phyloP scores from a whole-genome alignment of 768 basidiomycete species.

The Ramaria rubella region DNA sequence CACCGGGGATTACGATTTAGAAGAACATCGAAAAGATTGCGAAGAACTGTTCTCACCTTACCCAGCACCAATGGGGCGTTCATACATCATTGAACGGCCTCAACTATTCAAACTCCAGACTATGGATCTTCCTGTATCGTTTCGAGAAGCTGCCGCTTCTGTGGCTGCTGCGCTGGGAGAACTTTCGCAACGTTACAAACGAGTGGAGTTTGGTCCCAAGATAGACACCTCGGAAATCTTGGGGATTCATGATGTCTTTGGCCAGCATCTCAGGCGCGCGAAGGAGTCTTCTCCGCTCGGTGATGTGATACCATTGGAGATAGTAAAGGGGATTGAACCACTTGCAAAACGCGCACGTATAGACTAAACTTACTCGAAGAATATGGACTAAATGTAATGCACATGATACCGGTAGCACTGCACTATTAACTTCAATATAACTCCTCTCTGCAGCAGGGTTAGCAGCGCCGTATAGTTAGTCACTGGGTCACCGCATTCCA shows the following conservation, averaged over 20 bases:
- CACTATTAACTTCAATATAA: background rate
- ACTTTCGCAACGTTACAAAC: background rate
- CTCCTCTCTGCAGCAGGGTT: too few relatives aligned
- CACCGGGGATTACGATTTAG: background rate
- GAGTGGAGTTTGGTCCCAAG: background rate
- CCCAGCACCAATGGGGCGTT: background rate
- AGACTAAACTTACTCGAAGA: background rate
- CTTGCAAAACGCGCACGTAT: background rate
- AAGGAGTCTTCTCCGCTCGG: background rate
- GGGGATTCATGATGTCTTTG: background rate
- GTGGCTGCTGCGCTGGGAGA: background rate
- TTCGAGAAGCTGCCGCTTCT: background rate
- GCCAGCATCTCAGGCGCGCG: background rate
- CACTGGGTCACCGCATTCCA: too few relatives aligned
- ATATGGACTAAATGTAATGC: background rate
- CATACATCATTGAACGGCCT: background rate
- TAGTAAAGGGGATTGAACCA: background rate
- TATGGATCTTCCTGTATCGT: background rate
- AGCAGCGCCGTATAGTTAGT: too few relatives aligned
- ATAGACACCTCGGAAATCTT: background rate
- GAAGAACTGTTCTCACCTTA: background rate
- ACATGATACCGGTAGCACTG: too few relatives aligned
- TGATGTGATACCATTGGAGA: background rate
- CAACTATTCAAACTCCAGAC: background rate
- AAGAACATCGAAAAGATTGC: background rate